Evolutionary conservation across 2,329 filamentous ascomycete species (phyloP).

Genomic region (Elsinoe arachidis): DNA sequence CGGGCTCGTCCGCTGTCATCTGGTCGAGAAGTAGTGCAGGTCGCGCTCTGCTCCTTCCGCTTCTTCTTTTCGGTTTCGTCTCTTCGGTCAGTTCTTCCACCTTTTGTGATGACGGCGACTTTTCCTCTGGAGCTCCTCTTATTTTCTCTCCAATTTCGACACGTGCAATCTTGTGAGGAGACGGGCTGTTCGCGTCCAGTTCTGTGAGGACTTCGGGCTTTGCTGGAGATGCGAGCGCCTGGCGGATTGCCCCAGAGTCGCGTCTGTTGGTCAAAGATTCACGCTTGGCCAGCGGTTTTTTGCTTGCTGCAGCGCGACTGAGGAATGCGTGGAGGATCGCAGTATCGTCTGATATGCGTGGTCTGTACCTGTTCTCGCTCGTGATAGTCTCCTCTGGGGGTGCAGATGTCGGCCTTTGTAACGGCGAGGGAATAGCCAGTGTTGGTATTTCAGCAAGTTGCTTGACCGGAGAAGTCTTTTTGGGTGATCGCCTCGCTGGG

Average conservation of each 20-base stretch:
- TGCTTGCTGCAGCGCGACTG: constrained; percentile 40
- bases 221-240: constrained; percentile 39
- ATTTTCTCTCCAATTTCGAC: background rate
- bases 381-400: constrained; percentile 26
- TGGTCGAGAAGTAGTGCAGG: constrained; percentile 10
- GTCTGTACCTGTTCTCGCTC: constrained; percentile 19
- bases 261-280: constrained; percentile 39
- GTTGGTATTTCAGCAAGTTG: background rate
- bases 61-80: background rate
- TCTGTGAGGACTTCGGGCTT: constrained; percentile 34
- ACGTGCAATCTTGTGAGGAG: constrained; percentile 24
- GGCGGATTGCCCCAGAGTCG: constrained; percentile 39
- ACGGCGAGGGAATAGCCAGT: constrained; percentile 5
- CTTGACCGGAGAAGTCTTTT: constrained; percentile 6
- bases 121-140: background rate
- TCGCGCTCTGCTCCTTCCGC: constrained; percentile 9
- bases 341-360: constrained; percentile 38
- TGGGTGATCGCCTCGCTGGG: background rate
- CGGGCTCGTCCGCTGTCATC: constrained; percentile 1
- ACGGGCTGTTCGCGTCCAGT: constrained; percentile 42
- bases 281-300: constrained; percentile 30
- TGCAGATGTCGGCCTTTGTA: constrained; percentile 22
- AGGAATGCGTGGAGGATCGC: constrained; percentile 43
- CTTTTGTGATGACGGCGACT: constrained; percentile 14
- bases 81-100: constrained; percentile 12